Base-by-base conservation (phyloP, 257 asterid genomes). In the Fraxinus americana region DNA sequence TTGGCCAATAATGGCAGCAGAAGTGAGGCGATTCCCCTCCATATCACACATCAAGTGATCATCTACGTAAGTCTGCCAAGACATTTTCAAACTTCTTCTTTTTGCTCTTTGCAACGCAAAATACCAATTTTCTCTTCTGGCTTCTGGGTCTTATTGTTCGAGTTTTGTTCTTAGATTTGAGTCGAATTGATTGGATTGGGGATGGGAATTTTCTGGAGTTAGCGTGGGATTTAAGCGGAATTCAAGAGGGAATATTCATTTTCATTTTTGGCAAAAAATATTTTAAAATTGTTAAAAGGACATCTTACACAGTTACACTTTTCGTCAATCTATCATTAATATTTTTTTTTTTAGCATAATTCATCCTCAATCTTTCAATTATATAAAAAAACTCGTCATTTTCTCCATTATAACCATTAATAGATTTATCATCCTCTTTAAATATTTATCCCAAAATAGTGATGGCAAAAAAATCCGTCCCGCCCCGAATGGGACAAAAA, bases 41-140 rank as follows among this genome's bases (percentile, higher is more conserved):
- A 63, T 63, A 25, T 63, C 68, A 61, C 68, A 61, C 68, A 61
- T 61, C 68, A 61, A 61, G 68, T 61, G 68, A 61, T 61, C 68
- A 12, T 63, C 68, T 25, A 63, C 68, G 1, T 25, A 63, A 25
- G 69, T 63, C 35, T 63, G 69, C 69, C 69, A 63, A 63, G 69
- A 63, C 69, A 63, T 63, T 63, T 63, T 63, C 16, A 57, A 23
- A 16, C 9, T 54, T 54, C 19, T 57, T 21, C 17, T 19, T n/a
- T 23, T 21, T 23, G 14, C 35, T 63, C 12, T 63, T 63, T 63
- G 14, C 32, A 10, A 63, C 35, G 3, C 5, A 23, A 27, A 63
- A 25, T 57, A 10, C 17, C 0, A 21, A 21, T 2, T 3, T 27
- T 63, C 19, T 23, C 68, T 11, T 25, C 68, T 63, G 13, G 32